These are phyloP conservation scores for Lycium ferocissimum DNA, from an alignment of 257 asterid species.

Conservation along the genomic window DNA sequence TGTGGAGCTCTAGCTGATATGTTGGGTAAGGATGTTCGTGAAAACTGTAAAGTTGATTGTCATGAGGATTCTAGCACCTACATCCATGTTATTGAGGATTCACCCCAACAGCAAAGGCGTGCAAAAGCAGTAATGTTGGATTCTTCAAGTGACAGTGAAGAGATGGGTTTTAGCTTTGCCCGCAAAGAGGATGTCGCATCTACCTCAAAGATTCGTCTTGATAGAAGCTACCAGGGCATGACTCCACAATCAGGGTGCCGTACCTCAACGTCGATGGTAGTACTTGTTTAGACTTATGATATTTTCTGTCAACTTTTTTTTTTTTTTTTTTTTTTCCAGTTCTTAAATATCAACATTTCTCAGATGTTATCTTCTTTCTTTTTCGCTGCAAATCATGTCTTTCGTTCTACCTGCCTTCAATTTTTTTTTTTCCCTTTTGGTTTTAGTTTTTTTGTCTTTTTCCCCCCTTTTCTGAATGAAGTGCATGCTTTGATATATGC, in stretches of 20 bases:
- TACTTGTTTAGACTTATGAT: slow-evolving; percentile 18
- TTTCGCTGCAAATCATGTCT: neutral
- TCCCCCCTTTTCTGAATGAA: neutral
- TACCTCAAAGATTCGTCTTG: slow-evolving; percentile 41
- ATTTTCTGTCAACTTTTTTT: neutral
- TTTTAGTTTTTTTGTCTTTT: neutral
- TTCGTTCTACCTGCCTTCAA: neutral
- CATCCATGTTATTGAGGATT: slow-evolving; percentile 61
- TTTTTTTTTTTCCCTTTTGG: neutral
- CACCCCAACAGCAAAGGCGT: slow-evolving; percentile 52
- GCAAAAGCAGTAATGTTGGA: slow-evolving; percentile 53
- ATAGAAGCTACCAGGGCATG: slow-evolving; percentile 36
- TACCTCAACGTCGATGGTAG: slow-evolving; percentile 57
- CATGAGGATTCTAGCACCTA: slow-evolving; percentile 36
- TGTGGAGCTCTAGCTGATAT: slow-evolving; percentile 77
- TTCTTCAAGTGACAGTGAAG: slow-evolving; percentile 73
- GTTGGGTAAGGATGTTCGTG: slow-evolving; percentile 57
- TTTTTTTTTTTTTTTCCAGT: neutral
- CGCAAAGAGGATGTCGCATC: slow-evolving; percentile 36
- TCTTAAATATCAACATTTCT: slow-evolving; percentile 24
- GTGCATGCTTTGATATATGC: neutral
- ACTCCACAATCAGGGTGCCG: slow-evolving; percentile 47
- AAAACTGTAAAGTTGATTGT: slow-evolving; percentile 41
- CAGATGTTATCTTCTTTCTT: neutral
- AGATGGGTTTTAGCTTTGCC: slow-evolving; percentile 35